Percentiles rank a stretch among this genome's conserved stretches.
These are phyloP conservation scores for Penicillium canescens DNA, from an alignment of 495 filamentous ascomycete genomes.

Conservation along the genomic window DNA sequence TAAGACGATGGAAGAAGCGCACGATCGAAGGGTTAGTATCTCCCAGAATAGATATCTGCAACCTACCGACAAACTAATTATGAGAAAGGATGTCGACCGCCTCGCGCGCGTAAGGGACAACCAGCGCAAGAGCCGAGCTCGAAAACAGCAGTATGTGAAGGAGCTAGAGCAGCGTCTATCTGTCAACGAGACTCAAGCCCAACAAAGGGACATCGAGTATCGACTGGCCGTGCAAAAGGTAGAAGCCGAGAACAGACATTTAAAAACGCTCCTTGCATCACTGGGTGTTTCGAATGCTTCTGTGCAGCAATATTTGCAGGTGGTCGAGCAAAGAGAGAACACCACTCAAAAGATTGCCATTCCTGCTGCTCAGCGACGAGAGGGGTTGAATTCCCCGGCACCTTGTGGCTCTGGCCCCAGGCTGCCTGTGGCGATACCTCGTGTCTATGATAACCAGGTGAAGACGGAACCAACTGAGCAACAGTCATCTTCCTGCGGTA, in stretches of 20 bases:
- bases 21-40: slow-evolving; percentile 1
- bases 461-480: neutral
- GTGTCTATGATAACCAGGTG: neutral
- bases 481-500: too few species aligned
- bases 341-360: slow-evolving; percentile 39
- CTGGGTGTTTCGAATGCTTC: slow-evolving; percentile 26
- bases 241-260: slow-evolving; percentile 38
- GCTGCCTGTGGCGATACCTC: neutral
- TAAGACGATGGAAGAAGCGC: neutral
- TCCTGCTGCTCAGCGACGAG: slow-evolving; percentile 27
- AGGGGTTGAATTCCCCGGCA: neutral
- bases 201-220: slow-evolving; percentile 38
- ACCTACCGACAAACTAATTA: slow-evolving; percentile 11
- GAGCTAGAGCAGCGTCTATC: slow-evolving; percentile 67
- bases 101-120: slow-evolving; percentile 66
- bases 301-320: slow-evolving; percentile 33
- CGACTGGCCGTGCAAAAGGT: slow-evolving; percentile 37
- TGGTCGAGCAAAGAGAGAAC: slow-evolving; percentile 17
- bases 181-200: slow-evolving; percentile 50
- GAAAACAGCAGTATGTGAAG: slow-evolving; percentile 72
- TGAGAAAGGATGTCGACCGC: slow-evolving; percentile 32
- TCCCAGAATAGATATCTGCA: too few species aligned
- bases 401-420: neutral
- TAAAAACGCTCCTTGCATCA: slow-evolving; percentile 27
- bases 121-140: slow-evolving; percentile 75